A percentile compares a stretch with the other conserved stretches of the same genome.
phyloP scores from a whole-genome alignment of 352 stramenopile genomes.

The Lagenidium sp. region DNA sequence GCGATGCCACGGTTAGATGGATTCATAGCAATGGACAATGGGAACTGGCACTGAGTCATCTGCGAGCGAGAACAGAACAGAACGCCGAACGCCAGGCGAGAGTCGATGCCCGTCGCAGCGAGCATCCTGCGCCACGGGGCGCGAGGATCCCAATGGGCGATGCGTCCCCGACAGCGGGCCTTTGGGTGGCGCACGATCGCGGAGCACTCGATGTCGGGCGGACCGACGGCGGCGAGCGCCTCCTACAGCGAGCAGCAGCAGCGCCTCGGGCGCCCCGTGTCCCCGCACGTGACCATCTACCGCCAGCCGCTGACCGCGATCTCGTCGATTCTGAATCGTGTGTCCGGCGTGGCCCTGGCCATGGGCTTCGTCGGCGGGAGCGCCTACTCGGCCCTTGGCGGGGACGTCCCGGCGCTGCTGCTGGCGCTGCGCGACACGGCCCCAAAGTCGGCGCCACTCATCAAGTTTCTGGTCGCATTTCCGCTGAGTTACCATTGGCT shows the following conservation, averaged over 20 bases:
- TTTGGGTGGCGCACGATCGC: no score
- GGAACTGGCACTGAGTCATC: no score
- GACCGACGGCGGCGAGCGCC: not conserved
- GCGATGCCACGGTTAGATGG: no score
- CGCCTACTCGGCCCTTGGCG: constrained; percentile 42
- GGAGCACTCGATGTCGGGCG: no score
- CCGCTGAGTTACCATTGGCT: constrained; percentile 89
- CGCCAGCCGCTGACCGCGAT: constrained; percentile 83
- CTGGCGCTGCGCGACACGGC: constrained; percentile 26
- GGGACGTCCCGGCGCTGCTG: constrained; percentile 57
- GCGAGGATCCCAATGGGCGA: no score
- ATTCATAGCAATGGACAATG: no score
- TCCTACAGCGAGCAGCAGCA: constrained; percentile 76
- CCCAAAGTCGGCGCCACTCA: constrained; percentile 26
- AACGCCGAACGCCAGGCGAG: no score
- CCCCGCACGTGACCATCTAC: constrained; percentile 91
- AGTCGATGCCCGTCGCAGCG: no score
- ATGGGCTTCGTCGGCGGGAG: constrained; percentile 54
- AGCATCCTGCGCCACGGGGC: no score
- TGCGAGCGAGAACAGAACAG: no score
- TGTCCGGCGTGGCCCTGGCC: constrained; percentile 73
- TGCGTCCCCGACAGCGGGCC: no score
- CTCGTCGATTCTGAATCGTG: constrained; percentile 87
- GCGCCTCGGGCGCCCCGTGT: constrained; percentile 75
- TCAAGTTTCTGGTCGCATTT: constrained; percentile 88